Conservation (phyloP, 2,329 filamentous ascomycete species). For the Exophiala lecanii-corni region DNA sequence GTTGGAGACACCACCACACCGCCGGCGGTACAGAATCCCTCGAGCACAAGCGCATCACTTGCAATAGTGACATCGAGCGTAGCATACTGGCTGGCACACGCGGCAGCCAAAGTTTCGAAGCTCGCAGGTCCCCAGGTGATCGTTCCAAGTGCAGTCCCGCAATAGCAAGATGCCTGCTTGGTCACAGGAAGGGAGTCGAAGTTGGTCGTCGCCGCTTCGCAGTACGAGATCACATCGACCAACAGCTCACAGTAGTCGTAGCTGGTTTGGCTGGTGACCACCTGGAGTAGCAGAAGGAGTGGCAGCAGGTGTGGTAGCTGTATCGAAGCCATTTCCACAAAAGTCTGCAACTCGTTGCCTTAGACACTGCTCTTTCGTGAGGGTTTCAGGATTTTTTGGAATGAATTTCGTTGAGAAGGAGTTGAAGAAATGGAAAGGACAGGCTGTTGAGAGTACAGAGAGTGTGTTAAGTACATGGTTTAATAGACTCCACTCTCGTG, state of each 20-base stretch:
- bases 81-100: constrained; percentile 5
- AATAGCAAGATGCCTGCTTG: constrained; percentile 3
- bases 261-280: not conserved
- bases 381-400: too few species aligned
- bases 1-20: not conserved
- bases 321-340: too few species aligned
- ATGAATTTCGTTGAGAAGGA: too few species aligned
- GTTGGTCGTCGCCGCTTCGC: constrained; percentile 3
- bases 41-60: constrained; percentile 6
- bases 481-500: too few species aligned
- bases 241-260: constrained; percentile 7
- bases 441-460: too few species aligned
- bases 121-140: constrained; percentile 4
- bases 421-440: too few species aligned
- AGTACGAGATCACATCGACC: constrained; percentile 10
- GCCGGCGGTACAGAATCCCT: constrained; percentile 4
- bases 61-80: constrained; percentile 5
- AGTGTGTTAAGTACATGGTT: too few species aligned
- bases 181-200: constrained; percentile 7
- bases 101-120: constrained; percentile 3
- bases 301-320: too few species aligned
- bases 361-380: too few species aligned
- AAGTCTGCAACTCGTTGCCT: too few species aligned
- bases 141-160: constrained; percentile 1
- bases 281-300: not conserved